Base-by-base conservation (phyloP, 2,329 filamentous ascomycete species). In the Furcasterigmium sp. region DNA sequence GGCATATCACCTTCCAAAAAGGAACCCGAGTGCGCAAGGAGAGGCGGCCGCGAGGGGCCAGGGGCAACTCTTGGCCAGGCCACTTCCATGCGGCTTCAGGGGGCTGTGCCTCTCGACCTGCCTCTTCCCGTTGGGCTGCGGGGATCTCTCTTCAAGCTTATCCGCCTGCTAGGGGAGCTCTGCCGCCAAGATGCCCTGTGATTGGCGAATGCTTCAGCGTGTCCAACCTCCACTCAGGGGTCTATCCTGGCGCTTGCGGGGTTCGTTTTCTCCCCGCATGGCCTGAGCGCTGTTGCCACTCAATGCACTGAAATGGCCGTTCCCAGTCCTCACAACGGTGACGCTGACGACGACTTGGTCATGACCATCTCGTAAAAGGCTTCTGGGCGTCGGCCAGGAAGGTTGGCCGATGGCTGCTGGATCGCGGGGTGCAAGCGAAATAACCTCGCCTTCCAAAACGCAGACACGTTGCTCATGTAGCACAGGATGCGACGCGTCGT, bases 101-200 rank as follows among this genome's bases (percentile, higher is more conserved):
- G 38, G 38, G 13, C 19, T 14, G n/a, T 19, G 28, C n/a, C n/a
- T 40, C 29, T 19, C 21, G 25, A 40, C 38, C 38, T 40, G 38
- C 38, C 38, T 40, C 17, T 40, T 40, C 38, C 26, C 28, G 38
- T 40, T 40, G 38, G 38, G 13, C 17, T 32, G 38, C 38, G 38
- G 38, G 38, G 38, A 40, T 32, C 38, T 2, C 8, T 14, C 13
- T 18, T 32, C 17, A 34, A 32, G 17, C 37, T 40, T 40, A 34
- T 40, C 38, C 38, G 32, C 19, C 23, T 15, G 17, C 29, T 21
- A 13, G 20, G 17, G 38, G 6, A 40, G 5, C 8, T 13, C 28
- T 13, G 21, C 17, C 15, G 38, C 17, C 38, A 20, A 10, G n/a
- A 17, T 2, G 10, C 5, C 10, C 17, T 15, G 10, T 32, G 14